A percentile compares a stretch with the other conserved stretches of the same genome.
These are phyloP conservation scores for Vaccinium vitisidaea DNA, from an alignment of 148 eudicot genomes.

Conservation along the genomic window DNA sequence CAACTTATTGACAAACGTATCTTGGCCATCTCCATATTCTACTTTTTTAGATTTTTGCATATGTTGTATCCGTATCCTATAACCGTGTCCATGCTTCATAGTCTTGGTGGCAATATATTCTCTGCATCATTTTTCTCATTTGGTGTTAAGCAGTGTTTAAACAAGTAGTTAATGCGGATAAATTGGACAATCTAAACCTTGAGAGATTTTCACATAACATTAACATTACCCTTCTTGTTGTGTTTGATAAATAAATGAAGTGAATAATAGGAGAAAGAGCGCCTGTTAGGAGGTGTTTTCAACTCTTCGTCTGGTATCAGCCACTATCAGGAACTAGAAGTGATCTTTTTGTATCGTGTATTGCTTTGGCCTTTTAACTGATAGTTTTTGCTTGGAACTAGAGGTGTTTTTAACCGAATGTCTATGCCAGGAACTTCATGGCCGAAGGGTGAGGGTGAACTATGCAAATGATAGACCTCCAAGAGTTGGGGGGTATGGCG, in stretches of 20 bases:
- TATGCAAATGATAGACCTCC: slow-evolving; percentile 74
- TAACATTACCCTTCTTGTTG: neutral
- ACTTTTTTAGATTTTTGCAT: neutral
- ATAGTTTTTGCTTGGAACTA: neutral
- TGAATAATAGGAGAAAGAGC: neutral
- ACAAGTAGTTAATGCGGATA: neutral
- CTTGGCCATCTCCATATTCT: neutral
- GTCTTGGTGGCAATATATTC: neutral
- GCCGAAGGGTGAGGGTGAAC: slow-evolving; percentile 70
- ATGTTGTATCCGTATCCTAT: neutral
- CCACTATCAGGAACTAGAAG: neutral
- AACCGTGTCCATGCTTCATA: neutral
- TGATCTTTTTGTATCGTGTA: neutral
- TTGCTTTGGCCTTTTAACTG: neutral
- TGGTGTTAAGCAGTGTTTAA: neutral
- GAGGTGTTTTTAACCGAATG: neutral
- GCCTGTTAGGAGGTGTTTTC: neutral
- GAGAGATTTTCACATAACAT: neutral
- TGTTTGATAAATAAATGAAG: neutral
- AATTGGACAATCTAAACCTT: neutral
- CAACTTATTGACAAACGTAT: neutral
- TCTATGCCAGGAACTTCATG: slow-evolving; percentile 66
- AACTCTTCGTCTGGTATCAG: neutral
- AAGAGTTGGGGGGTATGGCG: slow-evolving; percentile 31
- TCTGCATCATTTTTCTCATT: neutral